These are phyloP conservation scores for Asterionellopsis glacialis DNA, from an alignment of 108 stramenopile genomes.

Conservation along the genomic window DNA sequence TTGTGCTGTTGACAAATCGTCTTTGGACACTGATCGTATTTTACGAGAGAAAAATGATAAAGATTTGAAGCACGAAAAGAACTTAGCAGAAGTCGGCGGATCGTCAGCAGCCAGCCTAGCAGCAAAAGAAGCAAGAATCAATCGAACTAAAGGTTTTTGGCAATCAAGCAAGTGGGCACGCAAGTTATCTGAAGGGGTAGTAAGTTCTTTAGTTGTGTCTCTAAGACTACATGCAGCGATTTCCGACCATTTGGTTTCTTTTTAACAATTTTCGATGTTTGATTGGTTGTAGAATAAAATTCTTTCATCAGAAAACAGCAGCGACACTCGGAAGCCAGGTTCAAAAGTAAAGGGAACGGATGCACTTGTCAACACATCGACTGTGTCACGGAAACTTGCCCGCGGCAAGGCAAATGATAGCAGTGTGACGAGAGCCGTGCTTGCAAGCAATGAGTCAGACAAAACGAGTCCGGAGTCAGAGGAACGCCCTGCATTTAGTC, in stretches of 20 bases:
- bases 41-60: constrained; percentile 60
- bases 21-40: constrained; percentile 36
- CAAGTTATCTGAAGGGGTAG: constrained; percentile 40
- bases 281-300: not conserved
- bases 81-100: constrained; percentile 43
- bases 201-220: not conserved
- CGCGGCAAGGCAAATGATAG: constrained; percentile 30
- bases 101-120: constrained; percentile 53
- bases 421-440: constrained; percentile 15
- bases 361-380: constrained; percentile 55
- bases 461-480: not conserved
- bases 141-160: constrained; percentile 73
- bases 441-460: not conserved
- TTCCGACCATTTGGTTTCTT: not conserved
- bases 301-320: not conserved
- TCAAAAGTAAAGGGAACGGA: constrained; percentile 23
- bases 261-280: not conserved
- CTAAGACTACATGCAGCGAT: not conserved
- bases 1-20: constrained; percentile 48
- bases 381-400: constrained; percentile 58
- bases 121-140: constrained; percentile 78
- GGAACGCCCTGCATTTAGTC: constrained; percentile 4
- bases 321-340: not conserved
- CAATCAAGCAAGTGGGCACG: constrained; percentile 73
- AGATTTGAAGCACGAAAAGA: constrained; percentile 71